Evolutionary conservation across 495 filamentous ascomycete genomes (phyloP).

Genomic region (Lasiosphaeria ovina): DNA sequence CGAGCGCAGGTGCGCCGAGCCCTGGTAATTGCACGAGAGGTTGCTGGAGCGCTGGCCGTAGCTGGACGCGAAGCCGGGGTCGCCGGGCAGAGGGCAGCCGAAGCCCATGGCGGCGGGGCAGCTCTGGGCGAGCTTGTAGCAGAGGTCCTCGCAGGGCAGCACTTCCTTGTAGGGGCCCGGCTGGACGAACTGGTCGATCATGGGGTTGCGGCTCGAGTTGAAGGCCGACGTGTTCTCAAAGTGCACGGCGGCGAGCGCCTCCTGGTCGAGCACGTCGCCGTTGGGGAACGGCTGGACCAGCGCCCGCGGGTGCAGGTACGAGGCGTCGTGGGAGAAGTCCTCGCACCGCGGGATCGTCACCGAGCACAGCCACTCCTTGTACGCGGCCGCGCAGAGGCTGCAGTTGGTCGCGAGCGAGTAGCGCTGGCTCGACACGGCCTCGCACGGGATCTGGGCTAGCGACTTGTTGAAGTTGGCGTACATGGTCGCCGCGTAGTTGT

Average conservation of each 20-base stretch:
- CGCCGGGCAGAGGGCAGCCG: conserved; percentile 61
- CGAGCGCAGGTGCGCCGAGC: conserved; percentile 39
- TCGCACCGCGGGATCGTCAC: conserved; percentile 89
- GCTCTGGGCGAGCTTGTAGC: conserved; percentile 75
- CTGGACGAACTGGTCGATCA: conserved; percentile 66
- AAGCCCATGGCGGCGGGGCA: conserved; percentile 83
- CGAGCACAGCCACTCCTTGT: conserved; percentile 92
- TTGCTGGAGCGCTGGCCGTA: conserved; percentile 53
- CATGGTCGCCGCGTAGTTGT: conserved; percentile 55
- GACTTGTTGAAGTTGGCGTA: conserved; percentile 78
- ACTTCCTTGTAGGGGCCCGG: conserved; percentile 95
- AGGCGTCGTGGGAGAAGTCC: conserved; percentile 61
- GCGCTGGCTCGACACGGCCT: conserved; percentile 59
- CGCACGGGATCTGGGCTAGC: conserved; percentile 80
- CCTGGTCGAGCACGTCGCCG: conserved; percentile 48
- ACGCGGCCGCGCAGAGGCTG: conserved; percentile 70
- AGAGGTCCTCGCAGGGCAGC: conserved; percentile 79
- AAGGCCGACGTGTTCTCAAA: conserved; percentile 26
- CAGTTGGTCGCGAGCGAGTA: conserved; percentile 82
- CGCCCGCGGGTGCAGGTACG: conserved; percentile 66
- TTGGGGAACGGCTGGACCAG: conserved; percentile 67
- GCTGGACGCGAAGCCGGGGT: conserved; percentile 55
- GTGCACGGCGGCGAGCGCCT: conserved; percentile 15
- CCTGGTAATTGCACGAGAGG: conserved; percentile 49
- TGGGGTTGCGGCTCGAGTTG: conserved; percentile 61